Evolutionary conservation across 495 filamentous ascomycete genomes (phyloP), one percentile per base, ranked within the genome.

Genomic region (Rhypophila decipiens): DNA sequence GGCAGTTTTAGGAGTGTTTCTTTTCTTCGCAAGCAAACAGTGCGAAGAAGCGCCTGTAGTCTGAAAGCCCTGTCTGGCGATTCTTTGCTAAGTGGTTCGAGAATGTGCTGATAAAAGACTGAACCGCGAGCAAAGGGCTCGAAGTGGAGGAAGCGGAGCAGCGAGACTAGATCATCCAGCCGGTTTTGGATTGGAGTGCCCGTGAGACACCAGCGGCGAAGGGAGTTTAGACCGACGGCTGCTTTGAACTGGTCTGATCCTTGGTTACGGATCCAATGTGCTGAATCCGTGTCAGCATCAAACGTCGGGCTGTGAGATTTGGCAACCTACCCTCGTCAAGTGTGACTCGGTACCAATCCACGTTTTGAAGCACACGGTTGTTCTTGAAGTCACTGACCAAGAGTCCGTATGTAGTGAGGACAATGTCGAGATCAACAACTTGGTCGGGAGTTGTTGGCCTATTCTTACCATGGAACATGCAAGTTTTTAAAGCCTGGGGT

Each of bases 101-200:
- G n/a, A n/a, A n/a, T n/a, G n/a, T n/a, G n/a, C n/a, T n/a, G n/a
- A n/a, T n/a, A n/a, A n/a, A n/a, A n/a, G n/a, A n/a, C n/a, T n/a
- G n/a, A n/a, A n/a, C n/a, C n/a, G n/a, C n/a, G n/a, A n/a, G n/a
- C n/a, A 35, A 74, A 63, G 1, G 65, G 71, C 3, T 58, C 44
- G 8, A 66, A 53, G 4, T 60, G 56, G n/a, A 80, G 51, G 50
- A 78, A 78, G 9, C 52, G 52, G 21, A 76, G 49, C 0, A 80
- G 60, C 4, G 76, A 41, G 1, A 62, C 71, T 2, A 78, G 46
- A 46, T 78, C 76, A 0, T 77, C 68, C 2, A 80, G 53, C 2
- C 53, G 59, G 46, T 80, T 79, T 36, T 78, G 74, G 47, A 70
- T 70, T 1, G 72, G 72, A 4, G 74, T 77, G 3, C 71, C 74